Evolutionary conservation across 345 rosid genomes (phyloP), one percentile per base, ranked within the genome.

Genomic region (Lepidium sativum): DNA sequence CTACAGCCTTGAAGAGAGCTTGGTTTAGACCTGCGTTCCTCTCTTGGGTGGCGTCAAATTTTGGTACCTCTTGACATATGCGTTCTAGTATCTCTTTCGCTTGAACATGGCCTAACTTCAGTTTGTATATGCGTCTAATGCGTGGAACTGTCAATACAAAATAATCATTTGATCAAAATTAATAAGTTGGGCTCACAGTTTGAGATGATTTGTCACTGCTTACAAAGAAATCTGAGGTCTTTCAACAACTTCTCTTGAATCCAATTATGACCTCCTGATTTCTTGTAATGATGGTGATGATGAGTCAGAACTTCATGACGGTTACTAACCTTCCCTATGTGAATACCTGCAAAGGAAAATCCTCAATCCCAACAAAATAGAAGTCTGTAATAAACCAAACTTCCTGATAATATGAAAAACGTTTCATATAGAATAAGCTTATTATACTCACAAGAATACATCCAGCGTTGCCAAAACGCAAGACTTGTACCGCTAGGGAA

Each of bases 401-500:
- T 23, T 20, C 64, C 27, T 15, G 3, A 12, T 35, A 35, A 8
- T 61, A 61, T 33, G 4, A 5, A 32, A 20, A 31, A 37, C 4
- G 38, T 37, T 68, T 25, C 29, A 38, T 38, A 48, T 33, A 2
- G 41, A 4, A 5, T 47, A 37, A 56, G 40, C 15, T 17, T 32
- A 27, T 27, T 39, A 51, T 15, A 72, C 81, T 23, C 71, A 82
- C 87, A 76, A 21, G 76, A 69, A 64, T 87, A 87, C 3, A 83
- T 60, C 84, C 95, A 87, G 13, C 25, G 44, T 55, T 80, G 66
- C 95, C 95, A 85, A 45, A 64, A 11, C 45, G 78, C 29, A 69
- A 87, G 85, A 5, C 40, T 45, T 66, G 68, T 63, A 72, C 88
- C 88, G 54, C 91, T 85, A 13, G 79, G 82, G 25, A 87, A 87